Conservation (phyloP, 192 early-diverging fungal species). For the Backusella tuberculispora region DNA sequence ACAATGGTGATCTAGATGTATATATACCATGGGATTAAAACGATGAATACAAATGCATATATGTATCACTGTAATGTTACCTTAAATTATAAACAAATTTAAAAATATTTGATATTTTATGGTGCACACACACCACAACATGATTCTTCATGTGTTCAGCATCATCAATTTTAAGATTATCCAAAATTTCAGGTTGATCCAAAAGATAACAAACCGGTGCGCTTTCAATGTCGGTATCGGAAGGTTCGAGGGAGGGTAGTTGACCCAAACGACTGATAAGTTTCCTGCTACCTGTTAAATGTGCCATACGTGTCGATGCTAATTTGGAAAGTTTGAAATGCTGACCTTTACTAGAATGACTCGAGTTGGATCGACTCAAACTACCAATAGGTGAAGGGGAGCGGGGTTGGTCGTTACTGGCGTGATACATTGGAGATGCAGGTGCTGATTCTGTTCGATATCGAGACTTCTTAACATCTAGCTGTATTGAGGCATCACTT, state of each 20-base stretch:
- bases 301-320: slow-evolving; percentile 22
- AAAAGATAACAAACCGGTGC: slow-evolving; percentile 27
- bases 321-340: slow-evolving; percentile 17
- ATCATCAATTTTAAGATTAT: slow-evolving; percentile 31
- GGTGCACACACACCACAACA: slow-evolving; percentile 51
- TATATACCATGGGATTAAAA: background rate
- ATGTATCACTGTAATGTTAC: background rate
- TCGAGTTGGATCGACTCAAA: background rate
- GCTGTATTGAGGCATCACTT: background rate
- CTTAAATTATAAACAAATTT: slow-evolving; percentile 42
- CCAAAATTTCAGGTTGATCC: slow-evolving; percentile 20
- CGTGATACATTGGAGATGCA: background rate
- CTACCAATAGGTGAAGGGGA: background rate
- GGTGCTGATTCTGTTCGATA: background rate
- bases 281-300: slow-evolving; percentile 35
- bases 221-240: slow-evolving; percentile 3
- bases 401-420: background rate
- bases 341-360: slow-evolving; percentile 13
- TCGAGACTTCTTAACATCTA: background rate
- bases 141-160: slow-evolving; percentile 36
- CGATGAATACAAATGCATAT: background rate
- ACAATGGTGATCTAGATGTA: slow-evolving; percentile 39
- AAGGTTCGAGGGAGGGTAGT: background rate
- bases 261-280: slow-evolving; percentile 22
- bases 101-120: slow-evolving; percentile 41